These are phyloP conservation scores for Kodamaea ohmeri DNA, from an alignment of 1,139 yeast species.

Conservation along the genomic window DNA sequence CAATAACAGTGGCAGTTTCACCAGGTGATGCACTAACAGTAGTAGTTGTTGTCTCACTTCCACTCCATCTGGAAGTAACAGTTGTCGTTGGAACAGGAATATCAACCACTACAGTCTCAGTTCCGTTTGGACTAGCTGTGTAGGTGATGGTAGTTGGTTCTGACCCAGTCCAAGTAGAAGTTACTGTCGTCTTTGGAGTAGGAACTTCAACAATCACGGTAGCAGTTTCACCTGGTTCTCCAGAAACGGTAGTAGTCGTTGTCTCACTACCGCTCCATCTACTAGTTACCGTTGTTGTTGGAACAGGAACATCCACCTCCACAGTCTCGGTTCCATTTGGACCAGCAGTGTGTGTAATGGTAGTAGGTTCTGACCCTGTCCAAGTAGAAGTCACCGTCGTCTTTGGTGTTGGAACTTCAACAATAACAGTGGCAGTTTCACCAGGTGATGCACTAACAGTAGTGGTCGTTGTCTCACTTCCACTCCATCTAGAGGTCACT, in stretches of 20 bases:
- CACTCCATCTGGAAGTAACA: constrained; percentile 10
- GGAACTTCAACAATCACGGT: not conserved
- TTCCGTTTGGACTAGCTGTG: not conserved
- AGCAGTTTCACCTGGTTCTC: not conserved
- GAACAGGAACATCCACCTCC: constrained; percentile 15
- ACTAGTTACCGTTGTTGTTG: constrained; percentile 7
- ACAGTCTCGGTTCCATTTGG: not conserved
- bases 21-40: not conserved
- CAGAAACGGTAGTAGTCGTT: not conserved
- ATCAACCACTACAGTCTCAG: constrained; percentile 8
- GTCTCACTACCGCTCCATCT: constrained; percentile 12
- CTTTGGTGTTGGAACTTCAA: not conserved
- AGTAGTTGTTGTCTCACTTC: constrained; percentile 5
- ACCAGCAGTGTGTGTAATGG: not conserved
- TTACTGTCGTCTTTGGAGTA: not conserved
- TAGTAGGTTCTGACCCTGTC: not conserved
- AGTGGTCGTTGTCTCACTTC: not conserved
- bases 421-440: not conserved
- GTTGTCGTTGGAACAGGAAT: constrained; percentile 15
- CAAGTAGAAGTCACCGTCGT: not conserved
- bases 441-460: not conserved
- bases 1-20: not conserved
- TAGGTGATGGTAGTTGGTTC: not conserved
- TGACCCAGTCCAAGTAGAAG: not conserved
- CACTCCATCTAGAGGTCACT: not conserved